Evolutionary conservation across 139 green algal genomes (phyloP).

Genomic region (Picochlorum sp.): DNA sequence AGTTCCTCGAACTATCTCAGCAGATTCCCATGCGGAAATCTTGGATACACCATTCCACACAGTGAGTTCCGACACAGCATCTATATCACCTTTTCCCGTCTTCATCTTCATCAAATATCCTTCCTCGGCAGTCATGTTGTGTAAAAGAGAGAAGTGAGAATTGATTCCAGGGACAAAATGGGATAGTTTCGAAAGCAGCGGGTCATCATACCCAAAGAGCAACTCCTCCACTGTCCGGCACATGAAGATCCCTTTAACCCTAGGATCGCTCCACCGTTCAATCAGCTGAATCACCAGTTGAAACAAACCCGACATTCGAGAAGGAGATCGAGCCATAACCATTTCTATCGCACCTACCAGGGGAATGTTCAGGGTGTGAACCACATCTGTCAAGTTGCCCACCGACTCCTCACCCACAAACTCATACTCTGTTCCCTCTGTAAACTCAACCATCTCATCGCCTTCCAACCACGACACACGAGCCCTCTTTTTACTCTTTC

Average conservation of each 20-base stretch:
- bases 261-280: conserved; percentile 19
- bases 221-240: conserved; percentile 30
- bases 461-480: conserved; percentile 12
- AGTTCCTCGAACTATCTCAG: conserved; percentile 26
- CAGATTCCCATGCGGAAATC: conserved; percentile 21
- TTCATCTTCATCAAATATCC: not conserved
- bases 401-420: conserved; percentile 4
- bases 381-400: conserved; percentile 10
- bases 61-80: conserved; percentile 14
- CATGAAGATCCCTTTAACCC: conserved; percentile 31
- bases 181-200: conserved; percentile 20
- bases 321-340: not conserved
- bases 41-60: conserved; percentile 22
- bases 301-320: not conserved
- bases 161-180: conserved; percentile 10
- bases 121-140: conserved; percentile 26
- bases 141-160: conserved; percentile 19
- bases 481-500: conserved; percentile 10
- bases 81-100: conserved; percentile 22
- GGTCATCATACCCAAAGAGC: conserved; percentile 40
- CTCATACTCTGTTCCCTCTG: conserved; percentile 17
- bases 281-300: conserved; percentile 15
- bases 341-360: conserved; percentile 28
- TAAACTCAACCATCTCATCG: conserved; percentile 17
- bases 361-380: conserved; percentile 40